These are phyloP conservation scores for Amoebophrya sp. DNA, from an alignment of 169 alveolate genomes.

Conservation along the genomic window DNA sequence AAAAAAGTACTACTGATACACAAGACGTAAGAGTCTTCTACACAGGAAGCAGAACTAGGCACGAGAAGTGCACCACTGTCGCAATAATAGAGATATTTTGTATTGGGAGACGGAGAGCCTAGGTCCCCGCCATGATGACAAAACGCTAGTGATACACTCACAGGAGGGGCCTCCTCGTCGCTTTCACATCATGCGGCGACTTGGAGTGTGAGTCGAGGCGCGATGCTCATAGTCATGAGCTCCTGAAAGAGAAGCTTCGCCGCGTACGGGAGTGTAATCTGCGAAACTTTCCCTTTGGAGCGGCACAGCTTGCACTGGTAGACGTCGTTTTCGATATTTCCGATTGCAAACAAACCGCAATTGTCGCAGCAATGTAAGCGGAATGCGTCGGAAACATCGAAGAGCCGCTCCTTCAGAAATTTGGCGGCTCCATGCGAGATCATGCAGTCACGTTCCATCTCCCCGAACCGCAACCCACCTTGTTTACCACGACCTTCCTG, in stretches of 20 bases:
- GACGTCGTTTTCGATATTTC: constrained; percentile 76
- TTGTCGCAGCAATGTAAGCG: constrained; percentile 92
- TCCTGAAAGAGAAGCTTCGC: constrained; percentile 92
- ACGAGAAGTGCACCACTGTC: no score
- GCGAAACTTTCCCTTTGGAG: constrained; percentile 76
- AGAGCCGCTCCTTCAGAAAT: constrained; percentile 92
- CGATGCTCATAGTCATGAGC: constrained; percentile 93
- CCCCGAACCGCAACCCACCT: constrained; percentile 90
- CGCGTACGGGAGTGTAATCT: constrained; percentile 93
- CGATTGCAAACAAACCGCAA: constrained; percentile 90
- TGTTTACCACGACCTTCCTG: constrained; percentile 88
- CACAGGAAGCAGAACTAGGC: no score
- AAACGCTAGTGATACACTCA: no score
- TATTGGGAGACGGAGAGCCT: no score
- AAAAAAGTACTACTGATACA: no score
- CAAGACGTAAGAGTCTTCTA: no score
- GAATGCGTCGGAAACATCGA: constrained; percentile 93
- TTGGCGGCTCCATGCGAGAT: constrained; percentile 99
- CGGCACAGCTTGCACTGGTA: constrained; percentile 86
- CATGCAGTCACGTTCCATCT: constrained; percentile 99
- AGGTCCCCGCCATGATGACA: no score
- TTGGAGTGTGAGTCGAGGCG: constrained; percentile 78
- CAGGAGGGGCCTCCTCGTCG: no score
- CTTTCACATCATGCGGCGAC: no score
- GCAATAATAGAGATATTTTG: no score